These are phyloP conservation scores for Cryptosporidium parvum DNA, from an alignment of 169 alveolate genomes.

Conservation along the genomic window DNA sequence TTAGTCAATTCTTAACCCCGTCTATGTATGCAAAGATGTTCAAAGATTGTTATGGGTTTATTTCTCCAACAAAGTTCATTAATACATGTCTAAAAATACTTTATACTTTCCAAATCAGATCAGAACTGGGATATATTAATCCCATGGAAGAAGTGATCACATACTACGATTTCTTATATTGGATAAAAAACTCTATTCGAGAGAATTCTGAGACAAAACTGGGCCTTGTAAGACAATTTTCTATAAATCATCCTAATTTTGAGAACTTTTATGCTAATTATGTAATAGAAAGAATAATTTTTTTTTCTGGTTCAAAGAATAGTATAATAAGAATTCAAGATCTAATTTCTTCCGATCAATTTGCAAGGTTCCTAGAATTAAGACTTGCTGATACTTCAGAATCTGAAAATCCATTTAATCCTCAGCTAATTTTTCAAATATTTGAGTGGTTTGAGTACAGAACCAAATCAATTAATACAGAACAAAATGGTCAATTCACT, in stretches of 20 bases:
- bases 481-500: not conserved
- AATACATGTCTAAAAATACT: slow-evolving; percentile 58
- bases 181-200: slow-evolving; percentile 34
- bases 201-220: slow-evolving; percentile 25
- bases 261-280: slow-evolving; percentile 42
- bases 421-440: slow-evolving; percentile 43
- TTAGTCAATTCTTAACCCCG: slow-evolving; percentile 55
- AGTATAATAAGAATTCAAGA: slow-evolving; percentile 47
- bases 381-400: slow-evolving; percentile 20
- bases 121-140: slow-evolving; percentile 60
- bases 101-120: slow-evolving; percentile 47
- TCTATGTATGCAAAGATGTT: slow-evolving; percentile 64
- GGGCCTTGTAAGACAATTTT: slow-evolving; percentile 25
- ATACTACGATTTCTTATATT: slow-evolving; percentile 28
- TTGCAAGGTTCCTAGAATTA: slow-evolving; percentile 55
- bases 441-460: slow-evolving; percentile 65
- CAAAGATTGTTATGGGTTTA: slow-evolving; percentile 67
- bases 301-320: slow-evolving; percentile 42
- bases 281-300: slow-evolving; percentile 55
- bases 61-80: slow-evolving; percentile 66
- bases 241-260: slow-evolving; percentile 5
- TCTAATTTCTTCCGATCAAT: slow-evolving; percentile 55
- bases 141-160: slow-evolving; percentile 45
- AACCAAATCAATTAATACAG: not conserved
- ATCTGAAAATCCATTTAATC: slow-evolving; percentile 56